Evolutionary conservation across 345 rosid genomes (phyloP).

Genomic region (Microcos paniculata): DNA sequence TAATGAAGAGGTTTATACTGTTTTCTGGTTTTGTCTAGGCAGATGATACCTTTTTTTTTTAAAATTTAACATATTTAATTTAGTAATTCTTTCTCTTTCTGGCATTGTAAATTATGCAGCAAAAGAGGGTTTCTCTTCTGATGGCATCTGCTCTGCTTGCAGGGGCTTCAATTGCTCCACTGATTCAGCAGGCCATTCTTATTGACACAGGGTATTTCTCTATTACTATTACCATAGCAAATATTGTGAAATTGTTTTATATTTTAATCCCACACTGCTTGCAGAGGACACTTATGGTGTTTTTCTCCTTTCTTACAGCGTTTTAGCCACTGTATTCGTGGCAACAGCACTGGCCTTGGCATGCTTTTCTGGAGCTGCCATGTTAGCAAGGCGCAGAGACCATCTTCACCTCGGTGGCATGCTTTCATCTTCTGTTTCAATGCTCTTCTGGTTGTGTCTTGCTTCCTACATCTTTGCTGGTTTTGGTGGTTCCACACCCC

Average conservation of each 20-base stretch:
- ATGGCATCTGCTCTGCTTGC: conserved; percentile 65
- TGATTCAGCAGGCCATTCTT: conserved; percentile 67
- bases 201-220: conserved; percentile 66
- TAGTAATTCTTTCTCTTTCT: not conserved
- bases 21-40: not conserved
- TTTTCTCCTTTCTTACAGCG: conserved; percentile 34
- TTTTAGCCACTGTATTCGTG: conserved; percentile 79
- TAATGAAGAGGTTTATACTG: conserved; percentile 54
- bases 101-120: conserved; percentile 36
- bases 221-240: not conserved
- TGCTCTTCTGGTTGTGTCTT: conserved; percentile 85
- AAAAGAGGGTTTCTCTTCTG: conserved; percentile 73
- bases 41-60: too few species aligned
- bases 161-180: conserved; percentile 91
- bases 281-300: not conserved
- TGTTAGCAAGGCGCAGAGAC: conserved; percentile 92
- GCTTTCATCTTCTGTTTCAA: conserved; percentile 83
- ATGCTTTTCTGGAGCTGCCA: conserved; percentile 93
- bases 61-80: too few species aligned
- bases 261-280: not conserved
- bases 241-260: not conserved
- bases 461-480: conserved; percentile 86
- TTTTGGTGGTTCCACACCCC: conserved; percentile 83
- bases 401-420: conserved; percentile 95
- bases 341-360: conserved; percentile 88